These are phyloP conservation scores for Polytrichum commune DNA, from an alignment of 225 moss, liverwort and hornwort genomes.

Conservation along the genomic window DNA sequence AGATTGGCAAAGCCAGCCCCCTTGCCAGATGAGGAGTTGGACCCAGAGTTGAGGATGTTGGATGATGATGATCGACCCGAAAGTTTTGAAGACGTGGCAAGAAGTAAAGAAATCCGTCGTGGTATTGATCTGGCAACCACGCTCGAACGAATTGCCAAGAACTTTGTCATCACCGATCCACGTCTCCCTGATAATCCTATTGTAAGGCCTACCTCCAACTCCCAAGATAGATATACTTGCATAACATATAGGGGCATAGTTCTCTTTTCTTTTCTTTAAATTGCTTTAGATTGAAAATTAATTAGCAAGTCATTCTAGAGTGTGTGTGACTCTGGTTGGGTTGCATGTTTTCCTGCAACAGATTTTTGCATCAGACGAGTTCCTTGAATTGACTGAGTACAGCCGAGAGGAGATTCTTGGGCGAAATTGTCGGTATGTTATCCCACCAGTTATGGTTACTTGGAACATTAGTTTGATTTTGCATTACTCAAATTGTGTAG, in stretches of 20 bases:
- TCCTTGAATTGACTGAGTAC: conserved; percentile 93
- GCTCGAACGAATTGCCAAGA: conserved; percentile 91
- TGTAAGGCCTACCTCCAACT: conserved; percentile 34
- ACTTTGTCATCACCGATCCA: conserved; percentile 96
- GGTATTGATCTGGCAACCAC: conserved; percentile 96
- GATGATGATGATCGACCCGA: conserved; percentile 42
- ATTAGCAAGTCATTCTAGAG: too few relatives aligned
- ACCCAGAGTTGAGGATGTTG: conserved; percentile 64
- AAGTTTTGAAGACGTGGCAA: conserved; percentile 69
- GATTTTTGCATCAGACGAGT: conserved; percentile 98
- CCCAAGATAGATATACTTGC: too few relatives aligned
- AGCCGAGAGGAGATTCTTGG: conserved; percentile 84
- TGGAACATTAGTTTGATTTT: too few relatives aligned
- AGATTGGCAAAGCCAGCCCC: conserved; percentile 46
- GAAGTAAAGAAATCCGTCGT: conserved; percentile 71
- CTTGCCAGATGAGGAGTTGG: conserved; percentile 30
- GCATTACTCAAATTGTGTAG: too few relatives aligned
- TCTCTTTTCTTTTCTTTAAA: too few relatives aligned
- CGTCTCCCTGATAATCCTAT: conserved; percentile 95
- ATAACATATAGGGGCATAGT: too few relatives aligned
- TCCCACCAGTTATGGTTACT: too few relatives aligned
- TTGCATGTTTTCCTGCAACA: conserved; percentile 8
- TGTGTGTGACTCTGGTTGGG: not conserved
- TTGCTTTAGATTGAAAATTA: too few relatives aligned
- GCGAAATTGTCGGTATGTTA: conserved; percentile 66